Base-by-base conservation (phyloP, 2,329 filamentous ascomycete genomes). In the Huntiella moniliformis region DNA sequence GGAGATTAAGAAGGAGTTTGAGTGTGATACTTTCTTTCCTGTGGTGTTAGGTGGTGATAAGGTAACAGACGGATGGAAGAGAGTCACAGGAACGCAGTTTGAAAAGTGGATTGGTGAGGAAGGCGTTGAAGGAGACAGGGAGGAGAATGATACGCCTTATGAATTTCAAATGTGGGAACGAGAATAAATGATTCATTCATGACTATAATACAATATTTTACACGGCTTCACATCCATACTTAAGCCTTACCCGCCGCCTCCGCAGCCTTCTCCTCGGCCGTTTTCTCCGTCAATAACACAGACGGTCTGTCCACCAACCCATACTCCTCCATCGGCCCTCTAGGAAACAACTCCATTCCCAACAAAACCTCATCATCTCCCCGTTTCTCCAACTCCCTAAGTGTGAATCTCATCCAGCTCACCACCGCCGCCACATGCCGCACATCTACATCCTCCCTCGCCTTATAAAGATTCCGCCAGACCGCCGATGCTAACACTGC, bases 391-490 rank as follows among this genome's bases (percentile, higher is more conserved):
- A 76, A 59, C 48, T 63, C 60, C 49, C 59, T 60, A 39, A 74
- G 53, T 18, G 61, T 61, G 15, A 61, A 60, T 37, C 73, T 62
- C 62, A 76, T 71, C 69, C 70, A 76, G 31, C 64, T 65, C 16
- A 75, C 71, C 40, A 74, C 62, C 43, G 70, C 70, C 2, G 71
- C 67, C 42, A 76, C 58, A 22, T 59, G 54, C 44, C 70, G 60
- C 33, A 67, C 60, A 51, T 76, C 70, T 12, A 66, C 63, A 50
- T 72, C 67, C 41, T 63, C 61, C 34, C 59, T 55, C 16, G 74
- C 84, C 64, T 88, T 86, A 68, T 85, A 93, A 47, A 98, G 58
- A 61, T 96, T 96, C 56, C 91, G 73, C 91, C 91, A 98, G 41
- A 98, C 68, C 6, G 91, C 91, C 37, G 81, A 70, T 3, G 79